These are phyloP conservation scores for Avena insularis DNA, from an alignment of 176 grass and related monocot genomes.

Conservation along the genomic window DNA sequence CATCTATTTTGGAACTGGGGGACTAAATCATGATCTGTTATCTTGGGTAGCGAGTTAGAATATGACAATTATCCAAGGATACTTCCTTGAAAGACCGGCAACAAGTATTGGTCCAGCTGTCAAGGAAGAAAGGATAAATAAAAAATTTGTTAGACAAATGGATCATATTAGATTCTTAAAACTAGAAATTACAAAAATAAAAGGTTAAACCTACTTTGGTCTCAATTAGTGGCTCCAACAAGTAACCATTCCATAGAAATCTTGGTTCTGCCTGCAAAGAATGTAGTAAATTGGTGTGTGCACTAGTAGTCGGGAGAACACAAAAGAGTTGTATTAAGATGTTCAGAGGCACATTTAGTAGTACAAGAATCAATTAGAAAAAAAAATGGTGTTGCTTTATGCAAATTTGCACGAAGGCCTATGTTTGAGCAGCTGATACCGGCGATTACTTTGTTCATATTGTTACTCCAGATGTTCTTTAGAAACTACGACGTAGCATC, in stretches of 20 bases:
- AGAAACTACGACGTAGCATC: slow-evolving; percentile 1
- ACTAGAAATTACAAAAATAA: neutral
- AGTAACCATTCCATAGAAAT: slow-evolving; percentile 91
- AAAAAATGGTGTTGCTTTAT: neutral
- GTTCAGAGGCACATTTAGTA: slow-evolving; percentile 15
- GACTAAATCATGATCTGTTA: neutral
- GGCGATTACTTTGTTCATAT: neutral
- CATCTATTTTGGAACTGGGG: neutral
- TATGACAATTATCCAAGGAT: slow-evolving; percentile 53
- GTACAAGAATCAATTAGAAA: neutral
- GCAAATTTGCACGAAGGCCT: neutral
- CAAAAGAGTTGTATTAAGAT: neutral
- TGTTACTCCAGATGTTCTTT: neutral
- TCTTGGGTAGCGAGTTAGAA: neutral
- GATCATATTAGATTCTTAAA: neutral
- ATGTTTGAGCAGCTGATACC: neutral
- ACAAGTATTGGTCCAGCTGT: slow-evolving; percentile 79
- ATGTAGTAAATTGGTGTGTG: slow-evolving; percentile 13
- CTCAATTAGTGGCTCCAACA: slow-evolving; percentile 92
- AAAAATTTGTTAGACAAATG: slow-evolving; percentile 18
- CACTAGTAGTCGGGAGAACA: neutral
- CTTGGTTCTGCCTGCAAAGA: slow-evolving; percentile 80
- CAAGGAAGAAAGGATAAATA: slow-evolving; percentile 40
- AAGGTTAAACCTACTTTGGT: slow-evolving; percentile 62
- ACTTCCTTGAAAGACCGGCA: slow-evolving; percentile 94